Evolutionary conservation across 2,329 filamentous ascomycete genomes (phyloP).

Genomic region (Colletotrichum sp.): DNA sequence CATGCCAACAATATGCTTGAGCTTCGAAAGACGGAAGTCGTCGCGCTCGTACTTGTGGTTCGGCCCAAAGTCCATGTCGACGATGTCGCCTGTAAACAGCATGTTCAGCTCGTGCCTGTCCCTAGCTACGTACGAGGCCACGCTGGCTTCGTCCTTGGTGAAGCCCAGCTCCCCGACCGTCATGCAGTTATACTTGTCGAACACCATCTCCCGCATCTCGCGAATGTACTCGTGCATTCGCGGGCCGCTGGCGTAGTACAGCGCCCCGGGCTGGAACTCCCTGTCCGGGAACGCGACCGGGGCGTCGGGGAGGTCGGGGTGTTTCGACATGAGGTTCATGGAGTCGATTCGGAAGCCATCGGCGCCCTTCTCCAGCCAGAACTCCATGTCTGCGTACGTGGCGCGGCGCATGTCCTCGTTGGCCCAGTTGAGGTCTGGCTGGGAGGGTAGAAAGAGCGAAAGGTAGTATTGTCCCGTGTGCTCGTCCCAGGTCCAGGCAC

Average conservation of each 20-base stretch:
- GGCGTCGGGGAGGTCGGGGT: constrained; percentile 51
- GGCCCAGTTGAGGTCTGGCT: constrained; percentile 75
- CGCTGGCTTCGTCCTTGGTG: constrained; percentile 47
- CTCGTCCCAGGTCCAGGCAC: constrained; percentile 40
- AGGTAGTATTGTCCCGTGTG: constrained; percentile 50
- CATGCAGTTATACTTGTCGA: constrained; percentile 57
- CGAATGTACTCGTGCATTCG: constrained; percentile 56
- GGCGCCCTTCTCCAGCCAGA: constrained; percentile 68
- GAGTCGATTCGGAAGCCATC: constrained; percentile 64
- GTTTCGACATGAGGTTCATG: constrained; percentile 62
- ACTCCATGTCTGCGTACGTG: constrained; percentile 65
- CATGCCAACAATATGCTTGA: constrained; percentile 37
- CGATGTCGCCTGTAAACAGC: constrained; percentile 30
- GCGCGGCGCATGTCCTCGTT: constrained; percentile 61
- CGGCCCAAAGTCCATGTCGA: constrained; percentile 41
- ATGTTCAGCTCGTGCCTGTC: constrained; percentile 39
- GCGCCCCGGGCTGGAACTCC: constrained; percentile 37
- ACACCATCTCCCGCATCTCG: constrained; percentile 52
- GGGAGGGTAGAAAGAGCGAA: constrained; percentile 64
- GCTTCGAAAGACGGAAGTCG: constrained; percentile 37
- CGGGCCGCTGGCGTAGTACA: constrained; percentile 58
- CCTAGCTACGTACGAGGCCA: constrained; percentile 52
- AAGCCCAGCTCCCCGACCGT: constrained; percentile 60
- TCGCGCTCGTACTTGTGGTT: constrained; percentile 43
- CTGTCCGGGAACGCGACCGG: constrained; percentile 38